phyloP scores from a whole-genome alignment of 805 yeast species.

The Candida oleophila region DNA sequence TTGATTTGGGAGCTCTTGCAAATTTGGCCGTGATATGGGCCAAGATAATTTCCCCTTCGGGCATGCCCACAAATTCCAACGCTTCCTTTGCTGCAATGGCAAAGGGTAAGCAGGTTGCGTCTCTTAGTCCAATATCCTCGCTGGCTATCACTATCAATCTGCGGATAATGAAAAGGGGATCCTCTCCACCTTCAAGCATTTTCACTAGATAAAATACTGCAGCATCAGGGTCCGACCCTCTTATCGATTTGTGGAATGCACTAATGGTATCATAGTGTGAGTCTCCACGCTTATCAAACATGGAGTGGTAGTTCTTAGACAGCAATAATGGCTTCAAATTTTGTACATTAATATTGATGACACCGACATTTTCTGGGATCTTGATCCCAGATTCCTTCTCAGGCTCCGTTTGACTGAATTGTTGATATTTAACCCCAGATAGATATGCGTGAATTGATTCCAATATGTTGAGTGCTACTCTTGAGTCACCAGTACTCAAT shows the following conservation, averaged over 20 bases:
- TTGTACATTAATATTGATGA: conserved; percentile 39
- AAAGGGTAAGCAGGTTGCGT: conserved; percentile 81
- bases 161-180: conserved; percentile 83
- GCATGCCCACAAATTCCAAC: conserved; percentile 87
- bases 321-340: conserved; percentile 40
- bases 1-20: conserved; percentile 82
- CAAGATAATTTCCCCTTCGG: conserved; percentile 85
- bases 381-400: conserved; percentile 14
- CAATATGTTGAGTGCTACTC: conserved; percentile 76
- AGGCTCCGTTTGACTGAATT: conserved; percentile 13
- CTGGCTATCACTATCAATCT: conserved; percentile 93
- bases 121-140: conserved; percentile 89
- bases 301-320: conserved; percentile 46
- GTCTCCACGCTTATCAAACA: conserved; percentile 87
- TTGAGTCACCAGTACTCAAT: conserved; percentile 83
- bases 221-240: conserved; percentile 91
- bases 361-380: conserved; percentile 22
- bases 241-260: conserved; percentile 88
- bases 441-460: conserved; percentile 68
- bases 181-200: conserved; percentile 94
- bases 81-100: conserved; percentile 85
- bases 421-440: conserved; percentile 27
- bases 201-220: conserved; percentile 81
- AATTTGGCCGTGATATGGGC: conserved; percentile 94
- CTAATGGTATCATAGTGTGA: conserved; percentile 93